Conservation (phyloP, 345 rosid species). For the Citrus reticulata region DNA sequence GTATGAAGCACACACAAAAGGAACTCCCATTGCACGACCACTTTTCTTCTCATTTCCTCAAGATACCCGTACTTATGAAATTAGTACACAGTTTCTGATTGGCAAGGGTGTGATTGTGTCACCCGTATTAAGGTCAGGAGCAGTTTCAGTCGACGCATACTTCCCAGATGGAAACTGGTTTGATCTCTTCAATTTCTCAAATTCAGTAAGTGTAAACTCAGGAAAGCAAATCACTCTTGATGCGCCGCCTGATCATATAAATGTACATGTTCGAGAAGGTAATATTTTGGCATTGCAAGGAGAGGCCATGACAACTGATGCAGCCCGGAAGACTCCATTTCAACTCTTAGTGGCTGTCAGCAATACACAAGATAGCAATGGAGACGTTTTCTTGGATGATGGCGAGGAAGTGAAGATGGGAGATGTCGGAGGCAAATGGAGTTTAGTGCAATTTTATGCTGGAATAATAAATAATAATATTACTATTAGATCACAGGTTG, state of each 20-base stretch:
- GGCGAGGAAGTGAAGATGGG: not conserved
- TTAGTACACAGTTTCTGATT: not conserved
- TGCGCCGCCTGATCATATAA: not conserved
- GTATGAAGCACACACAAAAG: slow-evolving; percentile 12
- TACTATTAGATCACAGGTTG: not conserved
- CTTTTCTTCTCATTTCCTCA: slow-evolving; percentile 19
- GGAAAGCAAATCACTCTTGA: not conserved
- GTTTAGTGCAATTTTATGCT: not conserved
- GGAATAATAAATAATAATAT: not conserved
- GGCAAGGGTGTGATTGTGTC: not conserved
- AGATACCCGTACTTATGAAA: not conserved
- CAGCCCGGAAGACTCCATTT: not conserved
- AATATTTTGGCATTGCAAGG: not conserved
- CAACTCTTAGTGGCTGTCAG: not conserved
- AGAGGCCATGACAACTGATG: not conserved
- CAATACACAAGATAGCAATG: not conserved
- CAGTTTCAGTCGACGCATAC: not conserved
- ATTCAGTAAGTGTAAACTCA: not conserved
- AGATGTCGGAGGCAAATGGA: not conserved
- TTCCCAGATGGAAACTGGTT: slow-evolving; percentile 2
- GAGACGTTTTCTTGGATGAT: not conserved
- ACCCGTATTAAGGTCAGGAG: not conserved
- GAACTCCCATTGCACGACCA: slow-evolving; percentile 17
- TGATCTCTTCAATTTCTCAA: slow-evolving; percentile 1
- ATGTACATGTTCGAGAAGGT: not conserved